Conservation (phyloP, 2,329 filamentous ascomycete genomes). For the Plectosphaerella plurivora region DNA sequence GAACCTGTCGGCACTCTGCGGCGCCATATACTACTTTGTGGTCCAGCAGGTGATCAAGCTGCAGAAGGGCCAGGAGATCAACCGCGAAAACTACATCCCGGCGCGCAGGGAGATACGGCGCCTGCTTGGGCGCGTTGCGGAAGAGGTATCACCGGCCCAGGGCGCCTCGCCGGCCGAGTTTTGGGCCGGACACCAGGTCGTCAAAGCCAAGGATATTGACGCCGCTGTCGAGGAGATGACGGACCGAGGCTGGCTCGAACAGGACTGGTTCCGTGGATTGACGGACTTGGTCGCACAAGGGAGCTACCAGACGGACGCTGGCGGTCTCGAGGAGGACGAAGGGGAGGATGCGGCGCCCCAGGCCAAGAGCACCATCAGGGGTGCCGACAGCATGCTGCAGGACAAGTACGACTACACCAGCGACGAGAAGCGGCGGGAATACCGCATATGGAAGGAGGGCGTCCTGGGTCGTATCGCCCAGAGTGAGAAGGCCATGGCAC, state of each 20-base stretch:
- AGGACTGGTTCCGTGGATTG: constrained; percentile 61
- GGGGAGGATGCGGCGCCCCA: constrained; percentile 19
- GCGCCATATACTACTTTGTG: constrained; percentile 58
- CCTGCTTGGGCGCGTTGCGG: constrained; percentile 30
- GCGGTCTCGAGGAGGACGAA: constrained; percentile 23
- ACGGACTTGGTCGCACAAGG: constrained; percentile 44
- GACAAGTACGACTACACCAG: constrained; percentile 69
- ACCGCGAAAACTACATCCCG: constrained; percentile 39
- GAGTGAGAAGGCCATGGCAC: constrained; percentile 30
- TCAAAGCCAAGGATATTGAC: constrained; percentile 53
- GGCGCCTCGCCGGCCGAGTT: constrained; percentile 40
- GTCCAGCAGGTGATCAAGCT: constrained; percentile 42
- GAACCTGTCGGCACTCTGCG: constrained; percentile 51
- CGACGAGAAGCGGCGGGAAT: constrained; percentile 57
- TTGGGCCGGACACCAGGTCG: constrained; percentile 49
- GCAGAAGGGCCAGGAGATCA: constrained; percentile 30
- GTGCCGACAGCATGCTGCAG: constrained; percentile 69
- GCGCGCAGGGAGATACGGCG: constrained; percentile 33
- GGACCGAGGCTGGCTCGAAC: constrained; percentile 50
- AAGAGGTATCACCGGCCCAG: constrained; percentile 19
- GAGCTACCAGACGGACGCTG: constrained; percentile 27
- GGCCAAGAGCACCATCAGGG: constrained; percentile 37
- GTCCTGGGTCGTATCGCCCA: constrained; percentile 53
- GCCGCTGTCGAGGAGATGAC: constrained; percentile 56
- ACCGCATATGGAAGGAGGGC: constrained; percentile 57